Conservation (phyloP, 164 flowering plant genomes). For the Tetrastigma voinierianum region DNA sequence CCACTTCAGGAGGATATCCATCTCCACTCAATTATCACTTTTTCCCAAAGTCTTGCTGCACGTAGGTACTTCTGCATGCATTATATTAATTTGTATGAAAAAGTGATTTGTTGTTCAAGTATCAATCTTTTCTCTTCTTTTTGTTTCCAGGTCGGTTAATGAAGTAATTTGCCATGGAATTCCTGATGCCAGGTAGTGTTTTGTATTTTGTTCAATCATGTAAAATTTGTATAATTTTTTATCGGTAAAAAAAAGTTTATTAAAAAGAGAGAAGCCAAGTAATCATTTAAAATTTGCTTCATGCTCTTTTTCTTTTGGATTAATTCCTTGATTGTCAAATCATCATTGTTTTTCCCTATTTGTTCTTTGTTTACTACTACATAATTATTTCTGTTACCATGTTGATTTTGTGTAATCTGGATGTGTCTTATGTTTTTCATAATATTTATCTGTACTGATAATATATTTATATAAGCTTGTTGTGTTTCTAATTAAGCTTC, state of each 20-base stretch:
- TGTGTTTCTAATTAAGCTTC: neutral
- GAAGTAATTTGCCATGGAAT: conserved; percentile 99
- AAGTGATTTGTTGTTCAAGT: neutral
- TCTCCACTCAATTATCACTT: conserved; percentile 94
- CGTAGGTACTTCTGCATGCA: conserved; percentile 17
- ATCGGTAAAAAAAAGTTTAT: too few species aligned
- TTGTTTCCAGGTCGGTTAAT: conserved; percentile 94
- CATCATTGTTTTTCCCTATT: too few species aligned
- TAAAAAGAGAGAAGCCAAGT: too few species aligned
- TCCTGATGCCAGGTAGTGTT: conserved; percentile 97
- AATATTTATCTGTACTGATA: too few species aligned
- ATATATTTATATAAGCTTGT: too few species aligned
- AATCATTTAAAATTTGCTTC: too few species aligned
- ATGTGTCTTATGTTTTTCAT: too few species aligned
- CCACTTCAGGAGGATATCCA: conserved; percentile 85
- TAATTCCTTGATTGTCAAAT: too few species aligned
- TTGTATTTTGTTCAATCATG: neutral
- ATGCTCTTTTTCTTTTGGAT: neutral
- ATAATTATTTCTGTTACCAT: neutral
- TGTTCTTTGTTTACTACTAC: too few species aligned
- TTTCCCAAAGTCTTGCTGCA: conserved; percentile 99
- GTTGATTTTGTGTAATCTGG: neutral
- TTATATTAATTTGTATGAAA: conserved; percentile 1
- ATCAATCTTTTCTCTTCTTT: conserved; percentile 3
- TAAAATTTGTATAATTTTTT: too few species aligned